A percentile compares a stretch with the other conserved stretches of the same genome.
Evolutionary conservation across 331 rosid species (phyloP).

Genomic region (Malus hybrid): DNA sequence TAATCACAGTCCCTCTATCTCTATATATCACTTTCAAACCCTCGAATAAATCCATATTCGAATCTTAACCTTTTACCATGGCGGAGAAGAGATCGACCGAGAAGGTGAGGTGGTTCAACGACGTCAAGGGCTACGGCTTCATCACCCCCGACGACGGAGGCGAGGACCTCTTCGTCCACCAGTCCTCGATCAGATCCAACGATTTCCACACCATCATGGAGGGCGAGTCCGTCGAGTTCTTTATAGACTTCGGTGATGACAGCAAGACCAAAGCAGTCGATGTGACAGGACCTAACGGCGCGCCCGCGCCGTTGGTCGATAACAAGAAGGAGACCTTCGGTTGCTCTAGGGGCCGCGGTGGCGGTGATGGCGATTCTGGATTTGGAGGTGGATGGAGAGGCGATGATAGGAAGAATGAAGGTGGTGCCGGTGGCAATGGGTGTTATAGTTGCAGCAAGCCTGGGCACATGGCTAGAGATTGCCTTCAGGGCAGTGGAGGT

Average conservation of each 20-base stretch:
- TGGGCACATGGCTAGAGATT: slow-evolving; percentile 59
- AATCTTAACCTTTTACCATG: too few species aligned
- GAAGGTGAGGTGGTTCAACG: too few species aligned
- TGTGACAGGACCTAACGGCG: slow-evolving; percentile 56
- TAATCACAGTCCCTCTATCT: too few species aligned
- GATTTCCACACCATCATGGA: too few species aligned
- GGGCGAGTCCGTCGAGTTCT: slow-evolving; percentile 41
- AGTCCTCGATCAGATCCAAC: too few species aligned
- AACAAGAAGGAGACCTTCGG: slow-evolving; percentile 19
- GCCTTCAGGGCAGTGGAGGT: slow-evolving; percentile 8
- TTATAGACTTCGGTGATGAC: slow-evolving; percentile 44
- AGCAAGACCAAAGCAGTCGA: slow-evolving; percentile 69
- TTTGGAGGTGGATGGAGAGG: slow-evolving; percentile 48
- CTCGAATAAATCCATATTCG: neutral
- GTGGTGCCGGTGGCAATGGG: slow-evolving; percentile 31
- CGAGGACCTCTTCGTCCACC: too few species aligned
- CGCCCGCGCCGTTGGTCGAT: slow-evolving; percentile 44
- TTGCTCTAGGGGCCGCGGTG: slow-evolving; percentile 13
- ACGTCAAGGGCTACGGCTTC: too few species aligned
- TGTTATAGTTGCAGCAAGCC: slow-evolving; percentile 58
- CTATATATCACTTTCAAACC: neutral
- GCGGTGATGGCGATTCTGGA: slow-evolving; percentile 27
- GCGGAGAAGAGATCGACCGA: too few species aligned
- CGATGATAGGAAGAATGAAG: slow-evolving; percentile 43
- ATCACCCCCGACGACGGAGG: too few species aligned